phyloP scores from a whole-genome alignment of 2,329 filamentous ascomycete genomes.

The Xylariaceae sp. region DNA sequence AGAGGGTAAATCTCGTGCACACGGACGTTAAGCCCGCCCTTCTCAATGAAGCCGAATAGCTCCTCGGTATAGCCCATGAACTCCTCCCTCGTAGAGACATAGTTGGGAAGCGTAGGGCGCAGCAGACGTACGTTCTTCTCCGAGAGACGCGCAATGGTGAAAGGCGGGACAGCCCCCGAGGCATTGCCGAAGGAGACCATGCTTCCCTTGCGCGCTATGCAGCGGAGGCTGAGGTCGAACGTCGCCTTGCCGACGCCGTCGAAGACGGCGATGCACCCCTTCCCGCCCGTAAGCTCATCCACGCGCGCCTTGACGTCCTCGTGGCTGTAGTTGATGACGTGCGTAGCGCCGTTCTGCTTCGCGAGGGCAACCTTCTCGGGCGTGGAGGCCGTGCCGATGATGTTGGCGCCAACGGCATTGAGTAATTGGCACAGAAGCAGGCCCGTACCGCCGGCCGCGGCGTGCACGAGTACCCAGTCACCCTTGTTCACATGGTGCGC shows the following conservation, averaged over 20 bases:
- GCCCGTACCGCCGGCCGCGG: slow-evolving; percentile 79
- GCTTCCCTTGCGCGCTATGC: slow-evolving; percentile 71
- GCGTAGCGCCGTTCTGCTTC: slow-evolving; percentile 64
- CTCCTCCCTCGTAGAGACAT: slow-evolving; percentile 66
- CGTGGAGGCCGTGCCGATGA: slow-evolving; percentile 75
- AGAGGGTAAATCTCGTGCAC: slow-evolving; percentile 77
- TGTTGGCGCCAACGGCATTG: slow-evolving; percentile 64
- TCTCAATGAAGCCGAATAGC: slow-evolving; percentile 67
- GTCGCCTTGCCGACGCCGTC: slow-evolving; percentile 84
- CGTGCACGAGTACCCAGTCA: slow-evolving; percentile 80
- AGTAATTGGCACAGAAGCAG: slow-evolving; percentile 72
- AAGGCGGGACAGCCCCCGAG: slow-evolving; percentile 68
- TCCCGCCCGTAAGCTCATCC: slow-evolving; percentile 64
- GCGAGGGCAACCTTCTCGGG: slow-evolving; percentile 69
- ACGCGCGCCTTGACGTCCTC: slow-evolving; percentile 58
- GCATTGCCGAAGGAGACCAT: slow-evolving; percentile 80
- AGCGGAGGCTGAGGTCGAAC: slow-evolving; percentile 72
- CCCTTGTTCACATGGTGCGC: slow-evolving; percentile 69
- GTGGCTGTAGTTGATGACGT: slow-evolving; percentile 63
- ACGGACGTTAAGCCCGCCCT: slow-evolving; percentile 65
- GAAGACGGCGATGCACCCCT: slow-evolving; percentile 74
- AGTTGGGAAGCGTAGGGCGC: slow-evolving; percentile 69
- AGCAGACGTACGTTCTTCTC: slow-evolving; percentile 74
- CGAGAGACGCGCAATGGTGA: slow-evolving; percentile 52
- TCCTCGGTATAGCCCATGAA: slow-evolving; percentile 66